These are phyloP conservation scores for Phytophthora sp. DNA, from an alignment of 352 stramenopile genomes.

Conservation along the genomic window DNA sequence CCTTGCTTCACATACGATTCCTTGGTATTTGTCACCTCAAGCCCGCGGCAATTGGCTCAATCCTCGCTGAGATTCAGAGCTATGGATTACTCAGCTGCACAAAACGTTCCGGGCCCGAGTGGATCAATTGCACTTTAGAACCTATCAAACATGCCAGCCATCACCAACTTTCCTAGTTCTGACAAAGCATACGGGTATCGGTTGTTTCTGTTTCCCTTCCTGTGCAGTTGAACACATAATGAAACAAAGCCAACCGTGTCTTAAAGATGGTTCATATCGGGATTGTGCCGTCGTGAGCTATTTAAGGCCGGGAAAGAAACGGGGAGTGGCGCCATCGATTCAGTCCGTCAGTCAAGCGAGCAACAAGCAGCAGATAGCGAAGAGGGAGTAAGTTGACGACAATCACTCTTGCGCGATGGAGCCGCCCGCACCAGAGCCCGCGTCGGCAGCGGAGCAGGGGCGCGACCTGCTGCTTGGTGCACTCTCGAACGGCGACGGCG, in stretches of 20 bases:
- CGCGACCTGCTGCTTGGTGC: slow-evolving; percentile 53
- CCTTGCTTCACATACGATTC: too few relatives aligned
- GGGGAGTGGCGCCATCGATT: slow-evolving; percentile 31
- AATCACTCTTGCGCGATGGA: slow-evolving; percentile 34
- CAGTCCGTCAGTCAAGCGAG: slow-evolving; percentile 35
- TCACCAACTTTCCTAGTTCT: background rate
- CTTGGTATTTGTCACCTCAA: too few relatives aligned
- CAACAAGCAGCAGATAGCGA: background rate
- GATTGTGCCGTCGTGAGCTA: slow-evolving; percentile 40
- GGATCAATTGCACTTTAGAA: too few relatives aligned
- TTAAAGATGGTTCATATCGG: slow-evolving; percentile 13
- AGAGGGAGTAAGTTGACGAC: slow-evolving; percentile 16
- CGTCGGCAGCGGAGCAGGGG: slow-evolving; percentile 37
- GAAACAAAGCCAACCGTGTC: background rate
- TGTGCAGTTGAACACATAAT: background rate
- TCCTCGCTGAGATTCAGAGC: too few relatives aligned
- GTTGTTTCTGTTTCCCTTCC: slow-evolving; percentile 8
- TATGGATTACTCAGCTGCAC: too few relatives aligned
- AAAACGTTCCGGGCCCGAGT: too few relatives aligned
- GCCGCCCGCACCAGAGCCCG: slow-evolving; percentile 12
- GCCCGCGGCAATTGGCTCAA: too few relatives aligned
- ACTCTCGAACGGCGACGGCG: slow-evolving; percentile 27
- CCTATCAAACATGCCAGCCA: background rate
- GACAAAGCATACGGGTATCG: slow-evolving; percentile 1
- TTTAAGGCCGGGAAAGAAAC: slow-evolving; percentile 34